phyloP scores from a whole-genome alignment of 345 rosid species.

The Eucalyptus fibrosa region DNA sequence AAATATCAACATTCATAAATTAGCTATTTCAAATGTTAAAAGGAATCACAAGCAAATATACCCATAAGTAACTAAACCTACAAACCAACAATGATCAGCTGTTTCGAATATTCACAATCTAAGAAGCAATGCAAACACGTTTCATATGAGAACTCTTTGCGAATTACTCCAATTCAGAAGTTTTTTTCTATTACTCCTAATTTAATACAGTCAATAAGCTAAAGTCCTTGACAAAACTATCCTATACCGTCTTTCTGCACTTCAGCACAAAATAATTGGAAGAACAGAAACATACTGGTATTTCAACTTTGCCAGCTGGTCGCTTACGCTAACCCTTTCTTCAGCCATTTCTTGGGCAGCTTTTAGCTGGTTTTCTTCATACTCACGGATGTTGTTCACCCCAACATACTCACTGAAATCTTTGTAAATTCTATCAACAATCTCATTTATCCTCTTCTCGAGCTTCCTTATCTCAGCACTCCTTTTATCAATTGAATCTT shows the following conservation, averaged over 20 bases:
- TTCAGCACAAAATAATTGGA: background rate
- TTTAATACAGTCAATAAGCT: background rate
- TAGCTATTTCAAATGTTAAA: background rate
- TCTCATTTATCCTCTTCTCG: constrained; percentile 86
- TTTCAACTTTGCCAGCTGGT: constrained; percentile 87
- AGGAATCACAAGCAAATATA: background rate
- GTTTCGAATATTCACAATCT: background rate
- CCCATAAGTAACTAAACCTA: background rate
- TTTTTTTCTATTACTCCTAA: background rate
- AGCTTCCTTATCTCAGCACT: constrained; percentile 45
- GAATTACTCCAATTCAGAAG: background rate
- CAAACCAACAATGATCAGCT: background rate
- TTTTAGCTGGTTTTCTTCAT: constrained; percentile 93
- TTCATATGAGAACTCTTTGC: background rate
- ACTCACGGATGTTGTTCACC: constrained; percentile 87
- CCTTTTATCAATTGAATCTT: constrained; percentile 52
- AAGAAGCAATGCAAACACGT: background rate
- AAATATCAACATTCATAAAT: background rate
- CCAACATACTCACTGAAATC: constrained; percentile 76
- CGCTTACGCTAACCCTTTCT: constrained; percentile 82
- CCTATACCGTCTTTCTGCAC: background rate
- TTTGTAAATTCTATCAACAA: constrained; percentile 66
- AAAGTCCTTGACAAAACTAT: background rate
- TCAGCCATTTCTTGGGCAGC: constrained; percentile 81
- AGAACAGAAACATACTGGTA: constrained; percentile 66